These are phyloP conservation scores for Funneliformis mosseae DNA, from an alignment of 192 early-diverging fungal genomes.

Conservation along the genomic window DNA sequence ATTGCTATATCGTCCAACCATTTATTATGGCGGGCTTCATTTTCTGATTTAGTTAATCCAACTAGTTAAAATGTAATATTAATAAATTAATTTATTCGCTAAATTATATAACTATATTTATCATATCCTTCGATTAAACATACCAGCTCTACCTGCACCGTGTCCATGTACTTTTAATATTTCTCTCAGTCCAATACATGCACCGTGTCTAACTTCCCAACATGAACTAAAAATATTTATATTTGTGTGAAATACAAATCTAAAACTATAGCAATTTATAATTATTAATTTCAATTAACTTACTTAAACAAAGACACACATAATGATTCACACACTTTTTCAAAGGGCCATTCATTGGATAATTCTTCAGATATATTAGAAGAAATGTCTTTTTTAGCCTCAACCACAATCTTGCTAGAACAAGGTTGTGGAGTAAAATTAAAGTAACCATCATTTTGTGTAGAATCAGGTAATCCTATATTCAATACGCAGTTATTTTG, in stretches of 20 bases:
- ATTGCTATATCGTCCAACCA: slow-evolving; percentile 90
- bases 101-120: neutral
- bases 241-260: slow-evolving; percentile 61
- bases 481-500: neutral
- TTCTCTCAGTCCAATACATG: slow-evolving; percentile 89
- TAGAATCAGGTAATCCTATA: slow-evolving; percentile 37
- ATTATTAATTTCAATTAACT: neutral
- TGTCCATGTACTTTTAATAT: slow-evolving; percentile 84
- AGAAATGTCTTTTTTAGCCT: slow-evolving; percentile 54
- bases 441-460: slow-evolving; percentile 51
- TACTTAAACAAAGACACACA: slow-evolving; percentile 61
- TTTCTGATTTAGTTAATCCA: slow-evolving; percentile 57
- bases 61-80: slow-evolving; percentile 28
- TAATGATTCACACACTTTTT: slow-evolving; percentile 58
- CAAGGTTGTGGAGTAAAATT: slow-evolving; percentile 63
- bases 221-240: slow-evolving; percentile 61
- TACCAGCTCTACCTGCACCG: slow-evolving; percentile 74
- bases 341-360: slow-evolving; percentile 57
- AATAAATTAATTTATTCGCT: neutral
- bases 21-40: slow-evolving; percentile 66
- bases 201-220: slow-evolving; percentile 97
- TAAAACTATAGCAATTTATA: slow-evolving; percentile 57
- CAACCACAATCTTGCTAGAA: slow-evolving; percentile 67
- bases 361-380: slow-evolving; percentile 41
- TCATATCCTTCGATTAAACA: neutral